phyloP scores from a whole-genome alignment of 306 rosid genomes.

The Comarum palustre region DNA sequence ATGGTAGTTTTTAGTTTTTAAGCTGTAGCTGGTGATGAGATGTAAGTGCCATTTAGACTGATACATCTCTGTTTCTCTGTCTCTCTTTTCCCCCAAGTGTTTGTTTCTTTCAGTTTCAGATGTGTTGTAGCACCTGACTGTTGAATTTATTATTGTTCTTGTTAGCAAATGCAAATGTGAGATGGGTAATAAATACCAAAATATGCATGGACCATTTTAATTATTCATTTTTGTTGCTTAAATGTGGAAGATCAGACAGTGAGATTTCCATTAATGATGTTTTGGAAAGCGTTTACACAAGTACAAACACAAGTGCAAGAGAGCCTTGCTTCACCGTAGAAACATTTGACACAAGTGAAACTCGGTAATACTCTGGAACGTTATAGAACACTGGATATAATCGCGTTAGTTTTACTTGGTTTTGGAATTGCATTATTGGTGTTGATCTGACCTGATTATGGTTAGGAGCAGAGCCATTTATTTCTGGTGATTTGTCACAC shows the following conservation, averaged over 20 bases:
- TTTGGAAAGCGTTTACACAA: slow-evolving; percentile 45
- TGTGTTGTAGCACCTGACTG: slow-evolving; percentile 62
- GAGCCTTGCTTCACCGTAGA: too few relatives aligned
- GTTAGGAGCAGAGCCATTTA: slow-evolving; percentile 37
- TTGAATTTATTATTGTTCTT: slow-evolving; percentile 63
- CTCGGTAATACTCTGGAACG: neutral
- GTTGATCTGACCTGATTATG: slow-evolving; percentile 18
- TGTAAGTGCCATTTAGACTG: slow-evolving; percentile 34
- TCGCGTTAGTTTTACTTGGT: neutral
- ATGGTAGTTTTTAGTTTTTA: slow-evolving; percentile 56
- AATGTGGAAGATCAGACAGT: slow-evolving; percentile 41
- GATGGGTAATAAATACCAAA: slow-evolving; percentile 81
- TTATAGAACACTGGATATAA: accelerated
- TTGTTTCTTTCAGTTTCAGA: slow-evolving; percentile 44
- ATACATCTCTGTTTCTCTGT: slow-evolving; percentile 31
- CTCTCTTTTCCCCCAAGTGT: slow-evolving; percentile 35
- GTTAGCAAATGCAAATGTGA: slow-evolving; percentile 65
- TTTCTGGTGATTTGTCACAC: slow-evolving; percentile 58
- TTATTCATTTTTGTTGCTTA: slow-evolving; percentile 33
- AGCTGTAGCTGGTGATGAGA: slow-evolving; percentile 48
- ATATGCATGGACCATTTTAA: slow-evolving; percentile 48
- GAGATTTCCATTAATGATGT: slow-evolving; percentile 50
- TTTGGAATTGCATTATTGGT: slow-evolving; percentile 17
- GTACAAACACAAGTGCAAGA: too few relatives aligned
- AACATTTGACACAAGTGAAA: neutral